Evolutionary conservation across 2,329 filamentous ascomycete genomes (phyloP), one percentile per base, ranked within the genome.

Genomic region (Penicillium glabrum): DNA sequence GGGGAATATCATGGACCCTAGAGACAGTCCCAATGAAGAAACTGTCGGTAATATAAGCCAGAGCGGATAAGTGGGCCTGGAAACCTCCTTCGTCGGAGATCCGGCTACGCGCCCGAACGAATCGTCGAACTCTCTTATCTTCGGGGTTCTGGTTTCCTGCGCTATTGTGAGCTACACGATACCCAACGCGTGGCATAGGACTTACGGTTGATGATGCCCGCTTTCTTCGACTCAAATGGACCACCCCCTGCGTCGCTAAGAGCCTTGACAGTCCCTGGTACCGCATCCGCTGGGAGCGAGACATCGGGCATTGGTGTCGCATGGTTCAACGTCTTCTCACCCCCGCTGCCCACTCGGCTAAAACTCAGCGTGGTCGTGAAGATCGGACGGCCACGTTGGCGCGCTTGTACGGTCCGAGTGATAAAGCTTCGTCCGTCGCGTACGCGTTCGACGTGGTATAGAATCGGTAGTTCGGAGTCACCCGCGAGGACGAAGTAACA

Each of bases 401-500:
- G 83, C 31, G 95, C 95, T 77, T 98, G 93, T n/a, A 99, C 95
- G 1, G 93, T 98, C 53, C 95, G 84, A 37, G 95, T 98, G 53
- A 91, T 88, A 74, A 93, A 99, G 51, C 89, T 93, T 58, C 89
- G 87, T 9, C 95, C 95, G 71, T 96, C 91, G 54, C 95, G 88
- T 47, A 99, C 91, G 51, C 90, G 86, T 79, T 98, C 95, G 46
- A 99, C 95, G 72, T 97, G 91, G 79, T 96, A 98, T 60, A 97
- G 83, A 63, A 98, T 89, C 31, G 95, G 93, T 19, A 95, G 88
- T 58, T 89, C 86, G 13, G 86, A 83, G 69, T 93, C 90, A 27
- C 95, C 95, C 5, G 93, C 93, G 2, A 98, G 86, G 33, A 99
- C 87, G 75, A 99, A 99, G 80, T 98, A 99, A 84, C 95, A 98